Base-by-base conservation (phyloP, 2,329 filamentous ascomycete species). In the Ceratocystis cubensis region DNA sequence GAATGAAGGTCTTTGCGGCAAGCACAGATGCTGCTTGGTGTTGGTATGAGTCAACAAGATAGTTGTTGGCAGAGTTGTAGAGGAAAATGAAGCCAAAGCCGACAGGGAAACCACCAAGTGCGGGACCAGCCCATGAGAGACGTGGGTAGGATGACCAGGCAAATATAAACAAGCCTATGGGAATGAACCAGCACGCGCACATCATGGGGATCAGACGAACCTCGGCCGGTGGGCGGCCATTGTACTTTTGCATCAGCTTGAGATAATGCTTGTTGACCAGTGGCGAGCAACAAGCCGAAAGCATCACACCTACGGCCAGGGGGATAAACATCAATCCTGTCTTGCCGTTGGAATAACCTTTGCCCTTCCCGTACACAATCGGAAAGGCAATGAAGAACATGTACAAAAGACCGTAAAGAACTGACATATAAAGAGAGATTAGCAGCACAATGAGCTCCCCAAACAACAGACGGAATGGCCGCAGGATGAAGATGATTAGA, bases 321-420 rank as follows among this genome's bases (percentile, higher is more conserved):
- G 89, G 89, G 69, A 94, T 91, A 75, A 95, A 95, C 87, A 94
- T 93, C 7, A 95, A 80, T 61, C 90, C 91, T 0, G 89, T 91
- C 33, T 79, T 86, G 45, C 88, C 82, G 33, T 89, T 81, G 2
- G 81, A 84, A 75, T 87, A 96, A 1, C 88, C 88, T 76, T 96
- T 95, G 68, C 88, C 88, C 75, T 85, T 79, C 70, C 90, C 82
- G 77, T 88, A 96, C 67, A 96, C 79, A 71, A 86, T 83, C 41
- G 84, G 82, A 72, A 77, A 88, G 67, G 86, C 86, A 67, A 88
- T 80, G 77, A 89, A 89, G 78, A 88, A 89, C 86, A 89, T 88
- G 79, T 89, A 89, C 17, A 88, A 77, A 3, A 89, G 77, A 8
- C 86, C 86, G 74, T 89, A 90, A 13, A 93, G 80, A 1, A 94